Evolutionary conservation across 805 yeast genomes (phyloP).

Genomic region (Candida arabinofermentans): DNA sequence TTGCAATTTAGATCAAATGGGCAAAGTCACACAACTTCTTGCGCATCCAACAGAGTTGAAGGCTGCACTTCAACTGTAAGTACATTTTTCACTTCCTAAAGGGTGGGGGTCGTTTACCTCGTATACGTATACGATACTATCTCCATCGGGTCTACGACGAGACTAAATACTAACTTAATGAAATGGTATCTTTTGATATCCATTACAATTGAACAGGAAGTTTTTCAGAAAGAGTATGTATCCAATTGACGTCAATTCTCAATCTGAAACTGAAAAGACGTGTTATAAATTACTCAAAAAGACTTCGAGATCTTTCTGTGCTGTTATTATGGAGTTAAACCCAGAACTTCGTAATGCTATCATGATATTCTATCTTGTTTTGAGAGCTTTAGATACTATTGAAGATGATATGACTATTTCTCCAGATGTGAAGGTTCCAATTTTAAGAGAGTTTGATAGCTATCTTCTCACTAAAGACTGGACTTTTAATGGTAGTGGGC

Average conservation of each 20-base stretch:
- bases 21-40: constrained; percentile 54
- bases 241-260: constrained; percentile 41
- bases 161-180: neutral
- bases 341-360: constrained; percentile 83
- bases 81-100: constrained; percentile 4
- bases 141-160: too few species aligned
- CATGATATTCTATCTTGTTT: constrained; percentile 77
- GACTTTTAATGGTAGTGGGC: constrained; percentile 74
- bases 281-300: constrained; percentile 64
- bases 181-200: constrained; percentile 1
- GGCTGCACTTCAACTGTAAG: constrained; percentile 60
- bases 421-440: constrained; percentile 65
- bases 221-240: constrained; percentile 50
- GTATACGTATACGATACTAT: constrained; percentile 1
- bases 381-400: constrained; percentile 90
- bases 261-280: constrained; percentile 43
- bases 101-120: constrained; percentile 3
- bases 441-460: constrained; percentile 63
- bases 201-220: constrained; percentile 25
- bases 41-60: constrained; percentile 69
- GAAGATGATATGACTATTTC: constrained; percentile 94
- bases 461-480: constrained; percentile 66
- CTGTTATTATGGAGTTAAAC: constrained; percentile 85
- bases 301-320: constrained; percentile 91
- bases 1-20: constrained; percentile 34